Conservation (phyloP, 371 early-diverging fungal genomes). For the Mycotypha africana region DNA sequence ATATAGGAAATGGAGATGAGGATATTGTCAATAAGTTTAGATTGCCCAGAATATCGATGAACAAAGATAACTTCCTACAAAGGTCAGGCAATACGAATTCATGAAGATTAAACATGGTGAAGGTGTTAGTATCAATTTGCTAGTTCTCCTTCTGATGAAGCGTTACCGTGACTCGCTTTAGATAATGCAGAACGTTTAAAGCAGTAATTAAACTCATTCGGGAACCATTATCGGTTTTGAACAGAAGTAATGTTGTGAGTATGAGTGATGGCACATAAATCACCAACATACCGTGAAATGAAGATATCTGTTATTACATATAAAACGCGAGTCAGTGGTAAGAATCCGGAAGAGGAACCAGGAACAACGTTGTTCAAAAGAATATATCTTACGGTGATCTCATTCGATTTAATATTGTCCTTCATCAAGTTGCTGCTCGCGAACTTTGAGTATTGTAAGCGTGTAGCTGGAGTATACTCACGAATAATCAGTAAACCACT, state of each 20-base stretch:
- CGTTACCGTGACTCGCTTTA: slow-evolving; percentile 29
- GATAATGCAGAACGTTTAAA: slow-evolving; percentile 17
- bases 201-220: slow-evolving; percentile 3
- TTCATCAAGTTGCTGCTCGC: too few species aligned
- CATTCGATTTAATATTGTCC: too few species aligned
- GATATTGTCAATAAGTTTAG: slow-evolving; percentile 7
- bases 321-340: too few species aligned
- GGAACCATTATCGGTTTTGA: background rate
- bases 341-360: background rate
- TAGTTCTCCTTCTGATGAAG: too few species aligned
- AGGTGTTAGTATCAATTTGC: background rate
- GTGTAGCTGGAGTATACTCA: slow-evolving; percentile 22
- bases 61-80: slow-evolving; percentile 35
- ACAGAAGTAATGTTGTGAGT: background rate
- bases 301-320: slow-evolving; percentile 26
- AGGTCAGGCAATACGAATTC: too few species aligned
- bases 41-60: slow-evolving; percentile 31
- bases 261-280: slow-evolving; percentile 24
- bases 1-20: slow-evolving; percentile 22
- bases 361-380: background rate
- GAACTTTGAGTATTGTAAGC: slow-evolving; percentile 36
- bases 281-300: slow-evolving; percentile 28
- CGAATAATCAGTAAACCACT: slow-evolving; percentile 1
- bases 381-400: too few species aligned
- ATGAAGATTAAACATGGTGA: too few species aligned